phyloP scores from a whole-genome alignment of 768 basidiomycete genomes.

The Favolaschia claudopus region DNA sequence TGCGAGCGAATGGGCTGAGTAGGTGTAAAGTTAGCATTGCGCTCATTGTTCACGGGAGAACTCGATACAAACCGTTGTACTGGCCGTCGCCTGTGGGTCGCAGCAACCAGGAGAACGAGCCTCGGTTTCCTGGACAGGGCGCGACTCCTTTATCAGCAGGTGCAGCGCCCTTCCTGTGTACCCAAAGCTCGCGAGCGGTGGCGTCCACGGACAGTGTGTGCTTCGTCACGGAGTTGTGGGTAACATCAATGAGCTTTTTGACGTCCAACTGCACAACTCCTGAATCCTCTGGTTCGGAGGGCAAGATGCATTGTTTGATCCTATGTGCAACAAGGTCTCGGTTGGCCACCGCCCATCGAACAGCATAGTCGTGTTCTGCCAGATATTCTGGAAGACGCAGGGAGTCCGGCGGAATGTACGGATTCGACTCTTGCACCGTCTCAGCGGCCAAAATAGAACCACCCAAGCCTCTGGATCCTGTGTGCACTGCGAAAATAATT shows the following conservation, averaged over 20 bases:
- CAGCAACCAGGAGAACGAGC: slow-evolving; percentile 45
- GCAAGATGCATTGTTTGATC: slow-evolving; percentile 40
- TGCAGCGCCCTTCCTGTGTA: slow-evolving; percentile 49
- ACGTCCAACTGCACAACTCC: neutral
- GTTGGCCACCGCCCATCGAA: slow-evolving; percentile 47
- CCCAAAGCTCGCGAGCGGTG: slow-evolving; percentile 36
- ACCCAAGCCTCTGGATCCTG: slow-evolving; percentile 47
- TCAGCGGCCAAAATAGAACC: slow-evolving; percentile 39
- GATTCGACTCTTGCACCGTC: slow-evolving; percentile 41
- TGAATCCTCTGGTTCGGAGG: slow-evolving; percentile 1
- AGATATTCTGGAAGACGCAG: slow-evolving; percentile 39
- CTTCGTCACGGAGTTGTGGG: slow-evolving; percentile 46
- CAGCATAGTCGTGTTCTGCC: slow-evolving; percentile 44
- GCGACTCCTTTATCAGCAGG: slow-evolving; percentile 43
- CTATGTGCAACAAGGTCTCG: slow-evolving; percentile 48
- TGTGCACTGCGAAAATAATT: slow-evolving; percentile 39
- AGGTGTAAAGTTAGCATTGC: neutral
- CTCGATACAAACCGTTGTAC: slow-evolving; percentile 35
- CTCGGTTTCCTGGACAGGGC: slow-evolving; percentile 49
- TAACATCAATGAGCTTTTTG: slow-evolving; percentile 43
- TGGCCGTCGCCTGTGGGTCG: slow-evolving; percentile 43
- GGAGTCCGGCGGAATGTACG: slow-evolving; percentile 41
- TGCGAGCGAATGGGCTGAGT: slow-evolving; percentile 43
- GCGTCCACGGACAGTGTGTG: slow-evolving; percentile 28
- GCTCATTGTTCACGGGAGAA: neutral